Conservation (phyloP, 192 early-diverging fungal genomes). For the Backusella australiensis region DNA sequence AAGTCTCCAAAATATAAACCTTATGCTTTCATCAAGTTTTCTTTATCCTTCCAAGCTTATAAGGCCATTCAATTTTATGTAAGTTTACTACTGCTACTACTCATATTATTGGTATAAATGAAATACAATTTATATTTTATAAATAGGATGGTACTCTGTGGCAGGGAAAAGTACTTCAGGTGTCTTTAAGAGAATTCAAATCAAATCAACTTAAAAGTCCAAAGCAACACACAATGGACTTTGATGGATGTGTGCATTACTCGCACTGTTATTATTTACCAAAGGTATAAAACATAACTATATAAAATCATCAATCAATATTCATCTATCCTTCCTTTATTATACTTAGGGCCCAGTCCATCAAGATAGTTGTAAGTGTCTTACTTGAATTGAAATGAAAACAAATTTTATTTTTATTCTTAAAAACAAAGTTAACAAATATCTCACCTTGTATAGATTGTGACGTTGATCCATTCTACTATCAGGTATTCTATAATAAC, state of each 20-base stretch:
- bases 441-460: neutral
- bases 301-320: neutral
- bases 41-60: constrained; percentile 42
- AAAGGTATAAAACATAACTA: neutral
- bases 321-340: neutral
- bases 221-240: neutral
- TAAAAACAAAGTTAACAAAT: neutral
- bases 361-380: neutral
- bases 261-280: neutral
- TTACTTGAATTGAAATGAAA: too few species aligned
- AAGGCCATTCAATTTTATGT: constrained; percentile 56
- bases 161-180: neutral
- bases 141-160: neutral
- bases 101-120: neutral
- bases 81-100: neutral
- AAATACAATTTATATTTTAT: neutral
- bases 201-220: neutral
- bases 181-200: constrained; percentile 1
- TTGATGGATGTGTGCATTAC: neutral
- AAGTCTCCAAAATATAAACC: constrained; percentile 33
- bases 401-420: neutral
- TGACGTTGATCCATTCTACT: neutral
- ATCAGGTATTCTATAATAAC: neutral
- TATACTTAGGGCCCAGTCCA: neutral
- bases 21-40: constrained; percentile 68